Evolutionary conservation across 306 rosid genomes (phyloP).

Genomic region (Ceratonia siliqua): DNA sequence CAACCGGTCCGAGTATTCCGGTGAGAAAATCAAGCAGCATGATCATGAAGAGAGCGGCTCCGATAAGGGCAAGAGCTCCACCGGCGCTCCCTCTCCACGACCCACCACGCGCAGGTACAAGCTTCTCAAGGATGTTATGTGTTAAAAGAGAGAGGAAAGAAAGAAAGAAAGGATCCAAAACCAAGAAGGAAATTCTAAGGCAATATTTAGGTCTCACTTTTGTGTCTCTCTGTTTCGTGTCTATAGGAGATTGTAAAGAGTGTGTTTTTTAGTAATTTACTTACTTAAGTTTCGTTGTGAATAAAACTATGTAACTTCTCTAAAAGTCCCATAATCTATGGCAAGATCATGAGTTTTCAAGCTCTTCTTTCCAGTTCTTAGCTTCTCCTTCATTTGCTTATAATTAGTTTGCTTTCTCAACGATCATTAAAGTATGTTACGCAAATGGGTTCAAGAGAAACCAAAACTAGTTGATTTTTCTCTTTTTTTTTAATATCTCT

Average conservation of each 20-base stretch:
- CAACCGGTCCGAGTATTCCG: conserved; percentile 60
- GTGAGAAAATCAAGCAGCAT: conserved; percentile 63
- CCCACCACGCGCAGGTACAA: conserved; percentile 89
- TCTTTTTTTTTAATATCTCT: neutral
- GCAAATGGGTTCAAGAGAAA: neutral
- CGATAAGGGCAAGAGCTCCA: conserved; percentile 50
- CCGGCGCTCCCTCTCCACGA: conserved; percentile 72
- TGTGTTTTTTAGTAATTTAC: conserved; percentile 34
- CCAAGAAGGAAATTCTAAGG: neutral
- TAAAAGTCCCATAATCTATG: conserved; percentile 14
- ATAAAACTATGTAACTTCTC: conserved; percentile 49
- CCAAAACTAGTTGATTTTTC: neutral
- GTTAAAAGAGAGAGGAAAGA: conserved; percentile 36
- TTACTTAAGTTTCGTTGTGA: conserved; percentile 49
- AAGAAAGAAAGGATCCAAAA: neutral
- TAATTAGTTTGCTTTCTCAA: neutral
- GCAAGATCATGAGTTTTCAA: conserved; percentile 27
- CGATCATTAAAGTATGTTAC: too few species aligned
- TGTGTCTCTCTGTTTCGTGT: conserved; percentile 36
- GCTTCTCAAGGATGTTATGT: conserved; percentile 99
- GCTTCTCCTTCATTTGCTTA: conserved; percentile 10
- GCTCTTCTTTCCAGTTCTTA: conserved; percentile 23
- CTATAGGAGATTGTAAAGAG: conserved; percentile 41
- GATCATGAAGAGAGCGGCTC: conserved; percentile 52
- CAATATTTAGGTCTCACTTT: conserved; percentile 18